Evolutionary conservation across 192 early-diverging fungal genomes (phyloP).

Genomic region (Nowakowskiella sp.): DNA sequence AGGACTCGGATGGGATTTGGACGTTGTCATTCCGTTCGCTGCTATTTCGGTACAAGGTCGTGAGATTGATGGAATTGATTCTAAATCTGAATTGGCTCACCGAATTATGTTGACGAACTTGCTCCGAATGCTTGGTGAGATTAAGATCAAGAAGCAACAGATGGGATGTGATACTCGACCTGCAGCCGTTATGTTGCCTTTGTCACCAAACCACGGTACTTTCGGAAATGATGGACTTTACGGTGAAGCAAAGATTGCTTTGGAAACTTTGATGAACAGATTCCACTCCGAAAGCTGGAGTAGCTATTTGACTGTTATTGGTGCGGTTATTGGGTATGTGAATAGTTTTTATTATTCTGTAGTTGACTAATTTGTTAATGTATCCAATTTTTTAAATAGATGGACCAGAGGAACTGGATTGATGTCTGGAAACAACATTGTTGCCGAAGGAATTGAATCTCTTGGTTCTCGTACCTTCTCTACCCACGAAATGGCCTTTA

Average conservation of each 20-base stretch:
- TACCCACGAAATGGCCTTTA: slow-evolving; percentile 88
- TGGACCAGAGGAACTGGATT: slow-evolving; percentile 96
- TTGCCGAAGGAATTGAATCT: slow-evolving; percentile 80
- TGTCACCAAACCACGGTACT: slow-evolving; percentile 95
- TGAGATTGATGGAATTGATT: slow-evolving; percentile 77
- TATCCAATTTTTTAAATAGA: slow-evolving; percentile 8
- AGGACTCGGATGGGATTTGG: slow-evolving; percentile 88
- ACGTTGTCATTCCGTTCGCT: slow-evolving; percentile 91
- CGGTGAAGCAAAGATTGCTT: slow-evolving; percentile 85
- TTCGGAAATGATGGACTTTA: slow-evolving; percentile 90
- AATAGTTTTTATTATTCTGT: slow-evolving; percentile 6
- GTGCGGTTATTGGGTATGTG: slow-evolving; percentile 76
- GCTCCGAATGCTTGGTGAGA: slow-evolving; percentile 73
- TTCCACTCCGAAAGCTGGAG: slow-evolving; percentile 89
- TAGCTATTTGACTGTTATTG: slow-evolving; percentile 75
- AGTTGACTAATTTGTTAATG: slow-evolving; percentile 9
- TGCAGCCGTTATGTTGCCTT: slow-evolving; percentile 76
- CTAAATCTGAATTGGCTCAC: slow-evolving; percentile 84
- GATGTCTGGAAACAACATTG: slow-evolving; percentile 85
- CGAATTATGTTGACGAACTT: slow-evolving; percentile 93
- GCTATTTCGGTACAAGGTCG: slow-evolving; percentile 84
- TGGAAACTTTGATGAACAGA: slow-evolving; percentile 86
- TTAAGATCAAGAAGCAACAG: slow-evolving; percentile 74
- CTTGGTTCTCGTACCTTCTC: slow-evolving; percentile 88
- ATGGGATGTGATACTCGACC: slow-evolving; percentile 74